phyloP scores from a whole-genome alignment of 2,329 filamentous ascomycete species.

The Pseudocercospora fuligena region DNA sequence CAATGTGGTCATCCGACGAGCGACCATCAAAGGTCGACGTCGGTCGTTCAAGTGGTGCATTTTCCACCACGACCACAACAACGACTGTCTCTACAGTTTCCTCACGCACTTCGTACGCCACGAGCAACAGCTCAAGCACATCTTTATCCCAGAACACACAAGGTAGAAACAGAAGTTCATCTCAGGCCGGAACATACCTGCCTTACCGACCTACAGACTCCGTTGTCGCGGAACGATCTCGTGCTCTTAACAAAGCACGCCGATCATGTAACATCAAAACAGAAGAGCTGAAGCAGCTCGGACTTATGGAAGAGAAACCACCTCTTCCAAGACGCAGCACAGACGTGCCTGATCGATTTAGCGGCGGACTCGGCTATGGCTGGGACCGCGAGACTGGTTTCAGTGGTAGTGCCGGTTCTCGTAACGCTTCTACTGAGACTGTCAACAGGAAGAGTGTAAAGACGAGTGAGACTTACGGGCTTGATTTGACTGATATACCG shows the following conservation, averaged over 20 bases:
- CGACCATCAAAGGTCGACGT: conserved; percentile 25
- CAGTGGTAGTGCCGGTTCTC: conserved; percentile 44
- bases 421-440: conserved; percentile 30
- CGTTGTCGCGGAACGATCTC: conserved; percentile 33
- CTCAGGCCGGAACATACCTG: conserved; percentile 25
- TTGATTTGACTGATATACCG: conserved; percentile 48
- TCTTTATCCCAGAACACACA: conserved; percentile 20
- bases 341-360: conserved; percentile 38
- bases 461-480: conserved; percentile 40
- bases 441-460: conserved; percentile 42
- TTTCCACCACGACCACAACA: conserved; percentile 19
- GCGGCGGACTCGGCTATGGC: conserved; percentile 44
- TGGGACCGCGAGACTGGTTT: conserved; percentile 43
- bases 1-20: conserved; percentile 30
- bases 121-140: conserved; percentile 12
- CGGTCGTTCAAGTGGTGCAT: conserved; percentile 23
- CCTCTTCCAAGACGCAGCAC: conserved; percentile 15
- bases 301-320: conserved; percentile 5
- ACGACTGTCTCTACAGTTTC: conserved; percentile 21
- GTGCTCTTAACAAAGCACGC: conserved; percentile 30
- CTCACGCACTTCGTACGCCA: conserved; percentile 17
- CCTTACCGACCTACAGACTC: conserved; percentile 35
- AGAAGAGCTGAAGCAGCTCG: conserved; percentile 13
- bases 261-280: conserved; percentile 22
- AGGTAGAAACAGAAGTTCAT: conserved; percentile 1